phyloP scores from a whole-genome alignment of 805 yeast genomes.

The Debaryomyces tyrocola region DNA sequence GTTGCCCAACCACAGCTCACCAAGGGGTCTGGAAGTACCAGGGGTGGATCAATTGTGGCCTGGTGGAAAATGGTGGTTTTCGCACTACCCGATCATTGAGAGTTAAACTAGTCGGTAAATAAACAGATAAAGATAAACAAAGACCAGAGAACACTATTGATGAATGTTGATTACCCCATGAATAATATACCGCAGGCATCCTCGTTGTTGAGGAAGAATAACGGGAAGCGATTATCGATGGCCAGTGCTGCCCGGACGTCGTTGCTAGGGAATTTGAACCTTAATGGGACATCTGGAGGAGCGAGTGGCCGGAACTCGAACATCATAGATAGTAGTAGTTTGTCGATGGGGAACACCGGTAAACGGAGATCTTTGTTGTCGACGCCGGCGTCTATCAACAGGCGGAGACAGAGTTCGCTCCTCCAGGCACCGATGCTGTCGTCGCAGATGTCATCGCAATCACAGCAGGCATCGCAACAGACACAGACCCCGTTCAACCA shows the following conservation, averaged over 20 bases:
- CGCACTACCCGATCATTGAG: background rate
- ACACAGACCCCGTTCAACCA: slow-evolving; percentile 6
- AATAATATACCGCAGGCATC: slow-evolving; percentile 13
- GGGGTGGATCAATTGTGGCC: no score
- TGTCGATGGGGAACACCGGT: slow-evolving; percentile 10
- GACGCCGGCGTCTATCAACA: slow-evolving; percentile 34
- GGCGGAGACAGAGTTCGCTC: slow-evolving; percentile 21
- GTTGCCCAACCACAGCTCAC: no score
- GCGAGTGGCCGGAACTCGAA: background rate
- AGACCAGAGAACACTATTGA: background rate
- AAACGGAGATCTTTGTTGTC: slow-evolving; percentile 30
- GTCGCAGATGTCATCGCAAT: slow-evolving; percentile 14
- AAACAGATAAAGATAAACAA: slow-evolving; percentile 1
- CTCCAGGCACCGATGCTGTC: slow-evolving; percentile 9
- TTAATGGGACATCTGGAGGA: slow-evolving; percentile 11
- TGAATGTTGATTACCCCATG: slow-evolving; percentile 6
- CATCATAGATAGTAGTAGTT: slow-evolving; percentile 1
- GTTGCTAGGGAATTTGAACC: slow-evolving; percentile 17
- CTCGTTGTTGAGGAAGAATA: slow-evolving; percentile 13
- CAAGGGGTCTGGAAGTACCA: no score
- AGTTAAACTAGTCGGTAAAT: background rate
- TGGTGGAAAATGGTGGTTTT: background rate
- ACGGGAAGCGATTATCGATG: slow-evolving; percentile 19
- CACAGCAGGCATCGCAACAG: slow-evolving; percentile 11
- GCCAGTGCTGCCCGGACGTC: slow-evolving; percentile 21